phyloP scores from a whole-genome alignment of 805 yeast species.

The Lipomyces chichibuensis region DNA sequence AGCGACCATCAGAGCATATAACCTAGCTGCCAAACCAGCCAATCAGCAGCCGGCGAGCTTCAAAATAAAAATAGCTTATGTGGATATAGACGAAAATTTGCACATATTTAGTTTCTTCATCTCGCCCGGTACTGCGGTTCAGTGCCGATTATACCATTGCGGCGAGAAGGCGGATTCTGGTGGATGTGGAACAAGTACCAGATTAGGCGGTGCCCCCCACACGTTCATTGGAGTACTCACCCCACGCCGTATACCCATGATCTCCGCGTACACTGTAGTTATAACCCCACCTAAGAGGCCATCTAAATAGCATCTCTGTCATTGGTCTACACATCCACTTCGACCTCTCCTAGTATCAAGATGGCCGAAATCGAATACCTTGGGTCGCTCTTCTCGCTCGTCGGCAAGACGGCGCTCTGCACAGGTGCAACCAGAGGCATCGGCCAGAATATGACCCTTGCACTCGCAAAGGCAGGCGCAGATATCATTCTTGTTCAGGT shows the following conservation, averaged over 20 bases:
- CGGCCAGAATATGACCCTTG: constrained; percentile 57
- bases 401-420: constrained; percentile 50
- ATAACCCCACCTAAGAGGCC: too few relatives aligned
- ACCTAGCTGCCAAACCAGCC: background rate
- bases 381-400: constrained; percentile 44
- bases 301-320: background rate
- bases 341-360: background rate
- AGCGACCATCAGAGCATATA: background rate
- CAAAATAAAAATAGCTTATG: background rate
- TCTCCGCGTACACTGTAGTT: too few relatives aligned
- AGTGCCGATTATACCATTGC: too few relatives aligned
- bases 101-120: background rate
- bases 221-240: background rate
- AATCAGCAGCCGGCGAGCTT: background rate
- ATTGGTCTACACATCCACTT: background rate
- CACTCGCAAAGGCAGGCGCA: constrained; percentile 57
- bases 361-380: constrained; percentile 11
- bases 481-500: constrained; percentile 48
- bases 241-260: background rate
- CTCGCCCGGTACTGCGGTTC: too few relatives aligned
- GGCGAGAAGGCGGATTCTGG: background rate
- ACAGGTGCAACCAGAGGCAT: constrained; percentile 65
- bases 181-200: background rate
- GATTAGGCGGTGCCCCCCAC: background rate
- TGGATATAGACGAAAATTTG: background rate